Evolutionary conservation across 2,329 filamentous ascomycete species (phyloP).

Genomic region (Orbilia blumenaviensis): DNA sequence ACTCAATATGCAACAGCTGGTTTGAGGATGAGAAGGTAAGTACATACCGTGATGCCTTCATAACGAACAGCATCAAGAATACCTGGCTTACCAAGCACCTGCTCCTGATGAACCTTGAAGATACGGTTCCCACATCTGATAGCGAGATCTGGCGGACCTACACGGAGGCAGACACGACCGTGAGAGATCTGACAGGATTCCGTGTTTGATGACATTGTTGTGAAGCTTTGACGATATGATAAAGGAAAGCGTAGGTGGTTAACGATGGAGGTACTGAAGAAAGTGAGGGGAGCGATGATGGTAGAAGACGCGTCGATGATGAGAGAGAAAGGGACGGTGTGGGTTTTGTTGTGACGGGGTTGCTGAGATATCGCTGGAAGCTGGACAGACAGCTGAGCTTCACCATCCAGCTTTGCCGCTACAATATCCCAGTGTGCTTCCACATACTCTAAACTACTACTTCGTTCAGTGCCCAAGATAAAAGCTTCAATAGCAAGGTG

Average conservation of each 20-base stretch:
- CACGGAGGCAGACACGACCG: background rate
- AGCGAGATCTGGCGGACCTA: slow-evolving; percentile 11
- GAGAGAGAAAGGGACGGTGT: background rate
- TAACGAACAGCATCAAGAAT: slow-evolving; percentile 15
- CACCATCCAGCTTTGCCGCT: background rate
- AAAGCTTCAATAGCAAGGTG: no score
- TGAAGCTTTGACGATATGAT: background rate
- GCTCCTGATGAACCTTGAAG: slow-evolving; percentile 38
- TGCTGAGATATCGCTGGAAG: background rate
- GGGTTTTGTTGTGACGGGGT: background rate
- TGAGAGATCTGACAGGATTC: background rate
- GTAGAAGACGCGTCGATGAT: background rate
- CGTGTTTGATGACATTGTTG: no score
- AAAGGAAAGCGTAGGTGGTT: background rate
- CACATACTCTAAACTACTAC: background rate
- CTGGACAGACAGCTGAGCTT: no score
- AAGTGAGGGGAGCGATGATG: background rate
- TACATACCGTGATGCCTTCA: slow-evolving; percentile 1
- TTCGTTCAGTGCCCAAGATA: no score
- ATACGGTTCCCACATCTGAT: slow-evolving; percentile 13
- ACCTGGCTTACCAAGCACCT: slow-evolving; percentile 6
- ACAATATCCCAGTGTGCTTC: background rate
- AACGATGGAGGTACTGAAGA: background rate
- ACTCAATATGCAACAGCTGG: no score
- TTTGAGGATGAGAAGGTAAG: no score